Evolutionary conservation across 176 grass and related monocot genomes (phyloP).

Genomic region (Avena eriantha): DNA sequence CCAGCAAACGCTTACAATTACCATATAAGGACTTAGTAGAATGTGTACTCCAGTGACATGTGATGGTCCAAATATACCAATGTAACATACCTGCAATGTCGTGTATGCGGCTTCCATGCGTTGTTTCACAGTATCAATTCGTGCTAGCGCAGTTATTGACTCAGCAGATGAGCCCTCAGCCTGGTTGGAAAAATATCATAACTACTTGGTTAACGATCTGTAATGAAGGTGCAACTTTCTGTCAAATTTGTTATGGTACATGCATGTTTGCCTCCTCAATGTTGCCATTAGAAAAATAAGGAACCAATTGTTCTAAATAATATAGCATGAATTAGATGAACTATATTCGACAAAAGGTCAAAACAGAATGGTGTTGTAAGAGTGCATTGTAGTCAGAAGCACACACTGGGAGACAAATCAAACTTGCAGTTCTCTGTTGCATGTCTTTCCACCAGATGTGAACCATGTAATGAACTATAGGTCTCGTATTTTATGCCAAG

Average conservation of each 20-base stretch:
- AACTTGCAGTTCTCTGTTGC: neutral
- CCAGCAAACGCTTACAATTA: constrained; percentile 31
- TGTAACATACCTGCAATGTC: constrained; percentile 77
- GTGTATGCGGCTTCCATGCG: constrained; percentile 95
- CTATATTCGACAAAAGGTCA: neutral
- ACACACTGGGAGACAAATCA: neutral
- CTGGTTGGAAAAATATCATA: constrained; percentile 52
- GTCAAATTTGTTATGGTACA: neutral
- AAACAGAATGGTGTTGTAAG: neutral
- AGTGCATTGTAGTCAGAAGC: neutral
- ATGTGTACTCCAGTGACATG: constrained; percentile 19
- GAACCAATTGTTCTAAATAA: neutral
- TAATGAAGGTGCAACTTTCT: constrained; percentile 7
- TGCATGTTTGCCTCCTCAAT: neutral
- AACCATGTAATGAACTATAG: neutral
- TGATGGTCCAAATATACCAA: neutral
- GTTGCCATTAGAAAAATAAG: neutral
- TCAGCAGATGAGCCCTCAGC: constrained; percentile 97
- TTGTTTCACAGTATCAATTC: constrained; percentile 92
- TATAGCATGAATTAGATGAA: neutral
- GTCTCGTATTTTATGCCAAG: neutral
- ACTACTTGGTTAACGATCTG: constrained; percentile 14
- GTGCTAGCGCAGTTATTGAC: constrained; percentile 87
- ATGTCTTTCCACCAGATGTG: constrained; percentile 12
- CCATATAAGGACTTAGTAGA: constrained; percentile 29